Base-by-base conservation (phyloP, 23 red algal genomes). In the Gracilaria domingensis region DNA sequence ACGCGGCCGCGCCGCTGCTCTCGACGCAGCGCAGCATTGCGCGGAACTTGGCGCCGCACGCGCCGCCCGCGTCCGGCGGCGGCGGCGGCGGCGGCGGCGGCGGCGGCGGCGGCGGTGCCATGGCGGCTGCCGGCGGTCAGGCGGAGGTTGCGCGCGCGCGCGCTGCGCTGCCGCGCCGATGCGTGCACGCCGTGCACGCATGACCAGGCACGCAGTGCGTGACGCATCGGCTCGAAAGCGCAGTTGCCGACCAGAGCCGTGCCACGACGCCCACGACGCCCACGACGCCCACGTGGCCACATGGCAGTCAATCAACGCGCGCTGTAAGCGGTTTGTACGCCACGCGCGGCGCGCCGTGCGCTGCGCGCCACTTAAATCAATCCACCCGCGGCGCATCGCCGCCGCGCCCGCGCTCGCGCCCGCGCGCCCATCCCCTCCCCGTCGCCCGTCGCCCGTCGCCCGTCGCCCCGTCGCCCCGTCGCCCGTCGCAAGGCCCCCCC, bases 11-110 rank as follows among this genome's bases (percentile, higher is more conserved):
- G 48, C 66, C 84, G 64, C 66, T 51, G 24, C 51, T 54, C 69
- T 88, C 84, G 44, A 88, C 84, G 56, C 84, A 88, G 14, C 53
- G 55, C 45, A 88, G 56, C 84, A 88, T 88, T 67, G 84, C 70
- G 47, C 70, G 84, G 71, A 88, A 88, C 65, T 88, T 88, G 54
- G 38, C 70, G 48, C 84, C 84, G 84, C 84, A 88, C 72, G 20
- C 72, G 39, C 21, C 72, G 39, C 21, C 39, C 40, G 40, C 45
- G 72, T 51, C 40, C 30, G 64, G 32, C 33, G 1, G 26, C 64
- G 64, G 11, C 42, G 42, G 42, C 42, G 42, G 42, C n/a, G n/a
- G n/a, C n/a, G 11, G 42, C 42, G 5, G 11, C 11, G 42, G 42
- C 42, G 42, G 42, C 11, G 42, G 42, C 42, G 42, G n/a, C n/a